Conservation (phyloP, 1,284 basidiomycete species). For the Spongispora temasekensis region DNA sequence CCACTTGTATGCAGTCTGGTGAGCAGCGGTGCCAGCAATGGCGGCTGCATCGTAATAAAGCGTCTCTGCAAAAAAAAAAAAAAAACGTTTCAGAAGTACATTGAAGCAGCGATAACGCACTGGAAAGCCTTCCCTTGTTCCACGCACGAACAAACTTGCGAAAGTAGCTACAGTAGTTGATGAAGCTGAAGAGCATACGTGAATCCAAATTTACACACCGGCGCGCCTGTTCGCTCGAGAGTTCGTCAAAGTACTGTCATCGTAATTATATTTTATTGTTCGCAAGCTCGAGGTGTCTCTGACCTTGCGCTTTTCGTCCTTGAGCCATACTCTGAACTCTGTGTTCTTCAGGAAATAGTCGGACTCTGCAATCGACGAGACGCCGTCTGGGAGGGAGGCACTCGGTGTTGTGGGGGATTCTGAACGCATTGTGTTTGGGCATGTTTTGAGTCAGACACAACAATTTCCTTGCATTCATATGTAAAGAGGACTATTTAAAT, state of each 20-base stretch:
- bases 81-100: too few species aligned
- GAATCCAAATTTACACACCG: conserved; percentile 60
- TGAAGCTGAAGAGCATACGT: not conserved
- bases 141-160: conserved; percentile 83
- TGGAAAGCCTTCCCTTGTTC: conserved; percentile 71
- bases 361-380: conserved; percentile 60
- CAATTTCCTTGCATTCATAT: too few species aligned
- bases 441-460: too few species aligned
- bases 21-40: conserved; percentile 49
- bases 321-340: conserved; percentile 78
- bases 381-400: conserved; percentile 50
- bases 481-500: too few species aligned
- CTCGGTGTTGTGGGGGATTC: conserved; percentile 14
- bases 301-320: conserved; percentile 76
- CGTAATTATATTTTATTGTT: not conserved
- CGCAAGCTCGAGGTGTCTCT: conserved; percentile 9
- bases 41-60: conserved; percentile 62
- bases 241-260: conserved; percentile 71
- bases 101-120: conserved; percentile 34
- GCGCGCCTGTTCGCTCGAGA: conserved; percentile 71
- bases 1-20: conserved; percentile 68
- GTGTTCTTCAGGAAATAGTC: conserved; percentile 80
- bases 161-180: conserved; percentile 61
- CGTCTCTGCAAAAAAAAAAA: conserved; percentile 40
- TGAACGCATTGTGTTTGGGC: conserved; percentile 13